Conservation (phyloP, 768 basidiomycete species). For the Lactarius deliciosus region DNA sequence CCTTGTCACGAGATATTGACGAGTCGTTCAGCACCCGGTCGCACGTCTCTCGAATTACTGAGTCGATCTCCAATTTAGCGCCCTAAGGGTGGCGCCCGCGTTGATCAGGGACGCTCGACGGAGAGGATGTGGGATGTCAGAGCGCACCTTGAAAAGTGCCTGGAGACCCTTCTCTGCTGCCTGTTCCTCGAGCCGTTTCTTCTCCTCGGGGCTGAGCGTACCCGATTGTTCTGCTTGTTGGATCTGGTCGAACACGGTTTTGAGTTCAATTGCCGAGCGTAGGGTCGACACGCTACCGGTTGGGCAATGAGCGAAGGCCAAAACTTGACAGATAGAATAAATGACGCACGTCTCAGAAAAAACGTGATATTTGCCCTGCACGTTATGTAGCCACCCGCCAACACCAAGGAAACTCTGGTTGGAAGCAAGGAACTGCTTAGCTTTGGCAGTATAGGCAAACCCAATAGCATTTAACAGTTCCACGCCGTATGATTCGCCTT, state of each 20-base stretch:
- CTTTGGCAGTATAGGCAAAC: conserved; percentile 79
- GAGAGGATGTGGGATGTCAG: conserved; percentile 7
- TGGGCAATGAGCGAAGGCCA: conserved; percentile 14
- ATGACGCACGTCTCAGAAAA: conserved; percentile 86
- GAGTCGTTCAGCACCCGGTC: conserved; percentile 72
- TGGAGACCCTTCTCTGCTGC: conserved; percentile 92
- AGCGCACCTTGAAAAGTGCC: conserved; percentile 79
- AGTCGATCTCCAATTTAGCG: conserved; percentile 88
- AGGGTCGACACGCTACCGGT: conserved; percentile 71
- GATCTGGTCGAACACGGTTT: conserved; percentile 88
- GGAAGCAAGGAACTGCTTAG: conserved; percentile 80
- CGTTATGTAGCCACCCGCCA: conserved; percentile 91
- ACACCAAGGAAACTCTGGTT: conserved; percentile 71
- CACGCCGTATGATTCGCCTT: conserved; percentile 82
- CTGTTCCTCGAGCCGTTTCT: conserved; percentile 81
- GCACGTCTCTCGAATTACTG: conserved; percentile 84
- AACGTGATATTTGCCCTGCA: conserved; percentile 89
- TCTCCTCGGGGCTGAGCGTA: conserved; percentile 74
- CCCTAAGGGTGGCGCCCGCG: conserved; percentile 49
- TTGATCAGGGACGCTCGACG: background rate
- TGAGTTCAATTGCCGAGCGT: conserved; percentile 84
- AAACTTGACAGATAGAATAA: background rate
- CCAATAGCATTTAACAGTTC: conserved; percentile 86
- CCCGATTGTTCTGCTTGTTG: conserved; percentile 87
- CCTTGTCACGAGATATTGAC: conserved; percentile 51